Evolutionary conservation across 2,329 filamentous ascomycete species (phyloP).

Genomic region (Colletotrichum simmondsii): DNA sequence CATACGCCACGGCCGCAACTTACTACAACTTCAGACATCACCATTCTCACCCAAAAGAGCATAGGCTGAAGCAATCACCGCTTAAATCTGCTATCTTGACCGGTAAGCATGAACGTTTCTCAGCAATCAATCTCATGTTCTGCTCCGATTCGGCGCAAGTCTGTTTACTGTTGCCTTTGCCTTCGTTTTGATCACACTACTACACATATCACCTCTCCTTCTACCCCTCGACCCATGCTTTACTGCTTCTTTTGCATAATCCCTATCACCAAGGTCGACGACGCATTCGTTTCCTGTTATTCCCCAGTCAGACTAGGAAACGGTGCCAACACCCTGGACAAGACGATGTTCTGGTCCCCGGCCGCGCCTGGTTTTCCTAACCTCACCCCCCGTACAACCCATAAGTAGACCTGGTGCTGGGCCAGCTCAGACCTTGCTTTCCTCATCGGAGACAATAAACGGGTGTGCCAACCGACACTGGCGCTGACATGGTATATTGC

Average conservation of each 20-base stretch:
- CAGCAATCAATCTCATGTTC: conserved; percentile 12
- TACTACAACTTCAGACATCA: neutral
- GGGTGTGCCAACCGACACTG: conserved; percentile 7
- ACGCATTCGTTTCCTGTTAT: neutral
- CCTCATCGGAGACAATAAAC: neutral
- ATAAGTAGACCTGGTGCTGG: neutral
- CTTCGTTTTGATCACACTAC: neutral
- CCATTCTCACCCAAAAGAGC: neutral
- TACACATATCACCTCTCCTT: neutral
- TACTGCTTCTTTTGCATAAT: neutral
- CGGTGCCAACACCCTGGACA: neutral
- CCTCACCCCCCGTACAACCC: neutral
- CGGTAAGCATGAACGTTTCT: conserved; percentile 19
- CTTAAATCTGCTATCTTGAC: conserved; percentile 5
- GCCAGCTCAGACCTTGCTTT: conserved; percentile 10
- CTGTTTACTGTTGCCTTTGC: neutral
- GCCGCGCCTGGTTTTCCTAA: conserved; percentile 6
- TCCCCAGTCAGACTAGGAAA: neutral
- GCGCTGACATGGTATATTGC: conserved; percentile 21
- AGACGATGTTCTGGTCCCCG: neutral
- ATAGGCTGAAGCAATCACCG: neutral
- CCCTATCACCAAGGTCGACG: conserved; percentile 9
- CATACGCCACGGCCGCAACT: neutral
- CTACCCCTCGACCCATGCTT: neutral
- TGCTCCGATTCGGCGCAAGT: conserved; percentile 7